A percentile compares a stretch with the other conserved stretches of the same genome.
Conservation (phyloP, 2,329 filamentous ascomycete species). For the Talaromyces atroroseus region DNA sequence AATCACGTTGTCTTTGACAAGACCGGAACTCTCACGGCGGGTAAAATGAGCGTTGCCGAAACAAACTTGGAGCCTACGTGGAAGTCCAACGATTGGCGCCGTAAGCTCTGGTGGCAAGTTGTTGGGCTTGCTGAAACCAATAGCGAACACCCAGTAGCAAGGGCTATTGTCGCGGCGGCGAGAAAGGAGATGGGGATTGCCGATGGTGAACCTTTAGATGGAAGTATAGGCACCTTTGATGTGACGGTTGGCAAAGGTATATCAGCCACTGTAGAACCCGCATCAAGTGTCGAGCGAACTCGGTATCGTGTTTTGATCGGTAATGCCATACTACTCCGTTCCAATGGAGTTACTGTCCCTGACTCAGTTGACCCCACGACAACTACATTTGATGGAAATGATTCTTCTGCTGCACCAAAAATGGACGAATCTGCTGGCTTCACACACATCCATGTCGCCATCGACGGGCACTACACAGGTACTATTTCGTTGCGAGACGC, state of each 20-base stretch:
- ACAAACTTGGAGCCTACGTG: conserved; percentile 63
- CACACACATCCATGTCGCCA: conserved; percentile 86
- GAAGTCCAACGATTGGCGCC: conserved; percentile 62
- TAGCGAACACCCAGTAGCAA: conserved; percentile 94
- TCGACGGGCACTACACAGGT: conserved; percentile 75
- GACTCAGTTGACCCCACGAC: conserved; percentile 35
- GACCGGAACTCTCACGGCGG: conserved; percentile 89
- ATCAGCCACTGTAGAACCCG: conserved; percentile 73
- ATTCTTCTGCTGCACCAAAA: conserved; percentile 30
- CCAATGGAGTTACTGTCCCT: conserved; percentile 57
- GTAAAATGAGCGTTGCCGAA: conserved; percentile 87
- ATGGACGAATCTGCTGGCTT: conserved; percentile 56
- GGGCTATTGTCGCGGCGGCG: conserved; percentile 71
- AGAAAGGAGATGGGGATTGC: conserved; percentile 69
- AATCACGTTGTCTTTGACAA: conserved; percentile 91
- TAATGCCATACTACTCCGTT: conserved; percentile 70
- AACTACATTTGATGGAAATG: conserved; percentile 19
- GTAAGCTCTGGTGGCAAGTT: conserved; percentile 87
- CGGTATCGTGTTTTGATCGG: conserved; percentile 79
- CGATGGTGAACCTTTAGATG: conserved; percentile 69
- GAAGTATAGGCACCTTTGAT: conserved; percentile 78
- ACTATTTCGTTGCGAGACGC: conserved; percentile 81
- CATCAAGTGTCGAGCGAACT: conserved; percentile 58
- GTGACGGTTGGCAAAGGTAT: conserved; percentile 81
- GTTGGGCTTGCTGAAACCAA: conserved; percentile 93